phyloP scores from a whole-genome alignment of 2,329 filamentous ascomycete species.

The Raffaelea albimanens region DNA sequence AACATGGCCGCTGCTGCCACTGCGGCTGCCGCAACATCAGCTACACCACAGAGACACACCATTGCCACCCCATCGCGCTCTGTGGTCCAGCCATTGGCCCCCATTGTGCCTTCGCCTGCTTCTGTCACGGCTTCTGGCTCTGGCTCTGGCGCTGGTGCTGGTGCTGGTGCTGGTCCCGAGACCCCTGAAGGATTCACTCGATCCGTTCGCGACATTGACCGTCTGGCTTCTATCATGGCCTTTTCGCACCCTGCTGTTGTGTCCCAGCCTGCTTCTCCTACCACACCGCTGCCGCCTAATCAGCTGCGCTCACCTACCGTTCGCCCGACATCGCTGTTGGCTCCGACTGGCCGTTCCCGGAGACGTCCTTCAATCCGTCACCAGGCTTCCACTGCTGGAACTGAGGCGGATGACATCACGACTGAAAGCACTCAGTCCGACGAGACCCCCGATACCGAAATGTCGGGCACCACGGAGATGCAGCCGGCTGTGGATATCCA shows the following conservation, averaged over 20 bases:
- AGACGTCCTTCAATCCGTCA: constrained; percentile 81
- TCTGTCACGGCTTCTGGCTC: no score
- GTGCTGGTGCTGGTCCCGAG: no score
- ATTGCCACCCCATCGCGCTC: constrained; percentile 41
- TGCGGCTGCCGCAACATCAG: constrained; percentile 3
- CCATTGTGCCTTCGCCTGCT: constrained; percentile 59
- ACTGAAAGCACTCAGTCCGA: constrained; percentile 76
- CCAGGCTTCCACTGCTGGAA: constrained; percentile 46
- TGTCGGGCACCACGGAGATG: constrained; percentile 71
- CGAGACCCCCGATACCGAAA: constrained; percentile 65
- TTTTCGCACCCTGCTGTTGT: constrained; percentile 53
- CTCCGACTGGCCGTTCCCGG: constrained; percentile 45
- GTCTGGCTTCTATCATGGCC: constrained; percentile 72
- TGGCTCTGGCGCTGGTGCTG: no score
- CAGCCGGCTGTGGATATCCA: constrained; percentile 77
- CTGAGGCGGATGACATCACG: constrained; percentile 77
- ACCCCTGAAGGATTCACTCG: constrained; percentile 51
- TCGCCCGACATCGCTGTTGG: constrained; percentile 42
- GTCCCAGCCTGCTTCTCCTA: constrained; percentile 89
- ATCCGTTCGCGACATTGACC: constrained; percentile 71
- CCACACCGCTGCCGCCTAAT: constrained; percentile 66
- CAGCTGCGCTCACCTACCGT: constrained; percentile 49
- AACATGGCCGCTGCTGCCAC: constrained; percentile 1
- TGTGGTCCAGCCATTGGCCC: constrained; percentile 56
- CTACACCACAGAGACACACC: constrained; percentile 22